Base-by-base conservation (phyloP, 2,329 filamentous ascomycete species). In the Chalara sp. region DNA sequence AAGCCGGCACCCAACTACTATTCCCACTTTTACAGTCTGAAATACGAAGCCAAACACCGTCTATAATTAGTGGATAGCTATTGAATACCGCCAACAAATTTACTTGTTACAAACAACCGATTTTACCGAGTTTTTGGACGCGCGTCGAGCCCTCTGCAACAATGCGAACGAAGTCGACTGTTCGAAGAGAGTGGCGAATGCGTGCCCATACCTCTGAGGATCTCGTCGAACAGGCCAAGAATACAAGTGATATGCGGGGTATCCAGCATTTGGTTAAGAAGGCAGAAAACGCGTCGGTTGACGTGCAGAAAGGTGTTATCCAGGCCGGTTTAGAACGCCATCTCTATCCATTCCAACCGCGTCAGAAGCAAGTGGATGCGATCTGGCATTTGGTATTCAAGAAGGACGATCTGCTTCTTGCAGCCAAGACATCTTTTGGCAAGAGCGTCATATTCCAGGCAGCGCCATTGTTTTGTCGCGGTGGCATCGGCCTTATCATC, bases 381-480 rank as follows among this genome's bases (percentile, higher is more conserved):
- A 12, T 37, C 8, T 37, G 35, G 35, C 35, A 37, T n/a, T 37
- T 8, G 35, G 49, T 51, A 28, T 51, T 51, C 37, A 51, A 51
- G 35, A 51, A 51, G 41, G 44, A 30, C 39, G 49, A 51, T 33
- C 44, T 51, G 49, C 49, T 51, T 44, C 49, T 51, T 51, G 49
- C 49, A 32, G 49, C 44, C 21, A 51, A 51, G 49, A 48, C 37
- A 42, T 48, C 35, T 41, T 48, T 48, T 30, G 46, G 46, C 35
- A 48, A 48, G 35, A 43, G 37, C 35, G 37, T 51, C 44, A 51
- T 51, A 39, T 51, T 51, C 44, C 49, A 51, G 30, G 41, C 49
- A 39, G 44, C 49, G 29, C 49, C 49, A 33, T 51, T 51, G 37
- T 51, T 51, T 51, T 51, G 49, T 51, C 44, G 49, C 31, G 49